Conservation (phyloP, 2,329 filamentous ascomycete species). For the Alternaria ventricosa region DNA sequence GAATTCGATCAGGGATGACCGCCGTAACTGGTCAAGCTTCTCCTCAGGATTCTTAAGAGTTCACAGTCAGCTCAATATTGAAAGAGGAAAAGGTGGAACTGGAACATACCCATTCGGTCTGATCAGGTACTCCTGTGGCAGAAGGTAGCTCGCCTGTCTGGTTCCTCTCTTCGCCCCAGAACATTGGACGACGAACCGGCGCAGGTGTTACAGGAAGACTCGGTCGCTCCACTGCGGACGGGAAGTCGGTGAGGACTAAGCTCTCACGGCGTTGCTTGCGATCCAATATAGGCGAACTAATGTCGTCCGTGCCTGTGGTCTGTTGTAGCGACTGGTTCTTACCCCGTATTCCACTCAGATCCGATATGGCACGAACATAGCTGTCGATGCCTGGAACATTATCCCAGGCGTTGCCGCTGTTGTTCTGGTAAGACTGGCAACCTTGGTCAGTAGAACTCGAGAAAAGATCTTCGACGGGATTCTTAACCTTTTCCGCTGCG, state of each 20-base stretch:
- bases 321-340: conserved; percentile 51
- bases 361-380: conserved; percentile 76
- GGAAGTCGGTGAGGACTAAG: conserved; percentile 85
- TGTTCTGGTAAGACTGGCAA: conserved; percentile 76
- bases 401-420: conserved; percentile 83
- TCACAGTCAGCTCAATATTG: conserved; percentile 35
- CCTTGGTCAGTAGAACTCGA: conserved; percentile 57
- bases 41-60: conserved; percentile 53
- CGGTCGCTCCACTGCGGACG: conserved; percentile 78
- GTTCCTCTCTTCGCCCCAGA: conserved; percentile 69
- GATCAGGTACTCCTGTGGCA: conserved; percentile 83
- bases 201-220: conserved; percentile 91
- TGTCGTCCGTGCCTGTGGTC: conserved; percentile 32
- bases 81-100: conserved; percentile 45
- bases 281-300: conserved; percentile 43
- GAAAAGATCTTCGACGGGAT: conserved; percentile 23
- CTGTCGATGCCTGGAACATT: conserved; percentile 84
- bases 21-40: conserved; percentile 56
- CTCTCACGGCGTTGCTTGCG: conserved; percentile 56
- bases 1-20: conserved; percentile 53
- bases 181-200: conserved; percentile 71
- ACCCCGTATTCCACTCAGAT: conserved; percentile 65
- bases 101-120: conserved; percentile 92
- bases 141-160: conserved; percentile 68
- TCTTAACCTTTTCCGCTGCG: conserved; percentile 18